Evolutionary conservation across 768 basidiomycete genomes (phyloP).

Genomic region (Tephrocybe rancida): DNA sequence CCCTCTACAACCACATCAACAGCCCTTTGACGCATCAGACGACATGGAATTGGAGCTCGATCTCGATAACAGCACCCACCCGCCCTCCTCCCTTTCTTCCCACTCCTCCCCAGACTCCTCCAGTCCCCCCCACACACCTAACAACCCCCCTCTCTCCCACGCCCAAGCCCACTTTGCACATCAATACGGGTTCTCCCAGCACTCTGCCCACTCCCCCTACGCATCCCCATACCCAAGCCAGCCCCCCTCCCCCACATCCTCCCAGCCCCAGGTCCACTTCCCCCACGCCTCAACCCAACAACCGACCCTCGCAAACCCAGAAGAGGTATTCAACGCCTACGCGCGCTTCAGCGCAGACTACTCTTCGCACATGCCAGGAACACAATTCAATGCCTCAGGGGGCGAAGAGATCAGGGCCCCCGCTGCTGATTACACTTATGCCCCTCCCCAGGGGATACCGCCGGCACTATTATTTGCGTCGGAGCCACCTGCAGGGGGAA

Average conservation of each 20-base stretch:
- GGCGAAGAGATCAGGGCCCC: slow-evolving; percentile 33
- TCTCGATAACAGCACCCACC: slow-evolving; percentile 36
- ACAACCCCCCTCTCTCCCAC: slow-evolving; percentile 29
- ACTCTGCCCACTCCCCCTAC: slow-evolving; percentile 18
- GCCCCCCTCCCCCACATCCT: slow-evolving; percentile 52
- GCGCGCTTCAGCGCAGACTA: slow-evolving; percentile 67
- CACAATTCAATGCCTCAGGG: slow-evolving; percentile 42
- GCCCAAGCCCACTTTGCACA: slow-evolving; percentile 31
- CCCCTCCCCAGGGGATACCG: slow-evolving; percentile 17
- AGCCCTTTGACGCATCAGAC: slow-evolving; percentile 54
- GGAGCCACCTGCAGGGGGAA: not conserved
- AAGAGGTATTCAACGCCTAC: slow-evolving; percentile 71
- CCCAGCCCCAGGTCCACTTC: slow-evolving; percentile 25
- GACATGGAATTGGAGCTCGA: slow-evolving; percentile 85
- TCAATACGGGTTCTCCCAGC: no score
- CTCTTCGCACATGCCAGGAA: slow-evolving; percentile 62
- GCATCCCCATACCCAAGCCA: slow-evolving; percentile 40
- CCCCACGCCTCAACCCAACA: slow-evolving; percentile 3
- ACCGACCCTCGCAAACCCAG: slow-evolving; percentile 34
- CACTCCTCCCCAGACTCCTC: slow-evolving; percentile 45
- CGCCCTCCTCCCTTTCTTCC: no score
- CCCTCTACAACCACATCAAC: no score
- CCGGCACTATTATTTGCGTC: slow-evolving; percentile 24
- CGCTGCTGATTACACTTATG: not conserved
- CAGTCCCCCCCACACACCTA: slow-evolving; percentile 51